phyloP scores from a whole-genome alignment of 1,139 yeast species.

The Geotrichum phurueaensis region DNA sequence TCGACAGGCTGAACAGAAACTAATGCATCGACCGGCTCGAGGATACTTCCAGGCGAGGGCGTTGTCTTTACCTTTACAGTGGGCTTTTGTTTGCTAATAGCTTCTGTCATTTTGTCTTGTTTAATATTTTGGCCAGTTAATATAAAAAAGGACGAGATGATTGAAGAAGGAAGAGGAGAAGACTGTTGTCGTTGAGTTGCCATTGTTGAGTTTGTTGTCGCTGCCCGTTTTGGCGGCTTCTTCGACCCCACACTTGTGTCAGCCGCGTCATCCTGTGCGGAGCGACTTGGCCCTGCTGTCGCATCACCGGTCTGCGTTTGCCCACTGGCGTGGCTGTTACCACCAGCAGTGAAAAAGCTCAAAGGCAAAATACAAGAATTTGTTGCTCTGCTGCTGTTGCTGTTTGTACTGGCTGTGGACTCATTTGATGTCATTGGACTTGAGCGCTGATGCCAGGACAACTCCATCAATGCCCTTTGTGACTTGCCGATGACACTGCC shows the following conservation, averaged over 20 bases:
- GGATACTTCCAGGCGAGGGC: not conserved
- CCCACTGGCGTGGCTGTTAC: not conserved
- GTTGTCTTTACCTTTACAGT: not conserved
- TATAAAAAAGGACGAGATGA: not conserved
- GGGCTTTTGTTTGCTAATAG: not conserved
- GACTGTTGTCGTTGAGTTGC: not conserved
- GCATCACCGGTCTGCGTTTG: not conserved
- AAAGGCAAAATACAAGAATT: not conserved
- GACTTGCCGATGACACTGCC: too few relatives aligned
- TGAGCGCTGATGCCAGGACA: too few relatives aligned
- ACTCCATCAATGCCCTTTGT: too few relatives aligned
- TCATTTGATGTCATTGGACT: too few relatives aligned
- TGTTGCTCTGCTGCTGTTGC: too few relatives aligned
- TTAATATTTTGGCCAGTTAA: not conserved
- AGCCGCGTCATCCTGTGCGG: not conserved
- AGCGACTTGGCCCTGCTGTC: not conserved
- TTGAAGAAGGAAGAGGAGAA: not conserved
- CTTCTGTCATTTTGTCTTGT: not conserved
- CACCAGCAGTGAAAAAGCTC: not conserved
- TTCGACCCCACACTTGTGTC: not conserved
- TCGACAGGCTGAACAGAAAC: not conserved
- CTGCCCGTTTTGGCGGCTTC: not conserved
- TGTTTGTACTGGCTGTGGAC: not conserved
- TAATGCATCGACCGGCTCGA: not conserved
- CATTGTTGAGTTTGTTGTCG: not conserved